A percentile compares a stretch with the other conserved stretches of the same genome.
These are phyloP conservation scores for Aspergillus puulaauensis DNA, from an alignment of 2,329 filamentous ascomycete species.

Conservation along the genomic window DNA sequence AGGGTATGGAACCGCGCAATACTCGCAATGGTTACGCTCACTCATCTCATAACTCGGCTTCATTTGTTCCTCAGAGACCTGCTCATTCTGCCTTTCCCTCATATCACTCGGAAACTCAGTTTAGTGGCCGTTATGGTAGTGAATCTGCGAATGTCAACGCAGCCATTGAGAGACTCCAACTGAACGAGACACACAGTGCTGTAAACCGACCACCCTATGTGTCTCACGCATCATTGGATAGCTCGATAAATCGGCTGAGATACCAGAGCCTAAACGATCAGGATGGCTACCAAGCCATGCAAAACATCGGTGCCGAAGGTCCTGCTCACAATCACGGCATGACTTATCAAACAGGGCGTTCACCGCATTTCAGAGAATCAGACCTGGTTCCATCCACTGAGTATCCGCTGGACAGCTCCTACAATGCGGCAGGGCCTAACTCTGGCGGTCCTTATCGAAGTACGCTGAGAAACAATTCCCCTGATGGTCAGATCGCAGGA, in stretches of 20 bases:
- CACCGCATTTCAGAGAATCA: constrained; percentile 43
- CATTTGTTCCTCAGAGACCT: constrained; percentile 33
- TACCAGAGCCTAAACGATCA: constrained; percentile 34
- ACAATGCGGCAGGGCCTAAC: constrained; percentile 47
- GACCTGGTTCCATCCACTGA: constrained; percentile 49
- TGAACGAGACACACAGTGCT: constrained; percentile 33
- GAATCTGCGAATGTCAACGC: constrained; percentile 31
- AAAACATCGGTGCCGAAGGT: constrained; percentile 27
- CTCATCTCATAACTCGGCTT: constrained; percentile 35
- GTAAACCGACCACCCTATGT: constrained; percentile 30
- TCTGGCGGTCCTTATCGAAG: constrained; percentile 41
- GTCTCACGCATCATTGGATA: constrained; percentile 45
- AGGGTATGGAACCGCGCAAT: constrained; percentile 27
- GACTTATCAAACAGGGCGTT: constrained; percentile 35
- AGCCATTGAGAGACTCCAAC: constrained; percentile 35
- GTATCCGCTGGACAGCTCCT: constrained; percentile 45
- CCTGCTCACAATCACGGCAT: constrained; percentile 31
- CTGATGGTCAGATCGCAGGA: constrained; percentile 44
- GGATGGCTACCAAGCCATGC: constrained; percentile 25
- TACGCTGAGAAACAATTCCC: constrained; percentile 43
- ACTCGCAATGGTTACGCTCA: constrained; percentile 31
- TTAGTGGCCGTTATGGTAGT: constrained; percentile 29
- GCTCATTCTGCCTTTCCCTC: constrained; percentile 40
- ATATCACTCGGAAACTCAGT: constrained; percentile 40
- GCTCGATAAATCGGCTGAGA: constrained; percentile 45